Evolutionary conservation across 306 rosid genomes (phyloP), one percentile per base, ranked within the genome.

Genomic region (Amphicarpaea edgeworthii): DNA sequence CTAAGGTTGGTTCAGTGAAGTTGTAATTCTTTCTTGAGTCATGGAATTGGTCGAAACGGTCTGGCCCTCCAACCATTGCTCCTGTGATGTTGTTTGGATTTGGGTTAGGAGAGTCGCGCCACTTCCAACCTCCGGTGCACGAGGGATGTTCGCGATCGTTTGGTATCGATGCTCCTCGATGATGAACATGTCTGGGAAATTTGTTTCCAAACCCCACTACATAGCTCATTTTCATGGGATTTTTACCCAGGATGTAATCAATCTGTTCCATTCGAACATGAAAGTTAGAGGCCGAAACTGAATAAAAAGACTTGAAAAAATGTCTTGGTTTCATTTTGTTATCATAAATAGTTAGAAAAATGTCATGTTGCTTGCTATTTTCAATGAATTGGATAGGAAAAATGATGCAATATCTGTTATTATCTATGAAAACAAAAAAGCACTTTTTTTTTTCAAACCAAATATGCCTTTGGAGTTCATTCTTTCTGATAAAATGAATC

Each of bases 51-150:
- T 90, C 93, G 5, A 77, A 77, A 63, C 40, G 63, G 41, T 90
- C 81, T 0, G 96, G 96, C 7, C 96, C 96, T 54, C 92, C 93
- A 40, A 90, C 93, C 96, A 88, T 88, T 16, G 89, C 96, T 54
- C 96, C 96, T 2, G 54, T 70, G 3, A 88, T 86, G 76, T 6
- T 81, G 85, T 90, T 76, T 1, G 93, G 86, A 64, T 90, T 90
- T 4, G 63, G 61, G 7, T 66, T 78, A 0, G 40, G 14, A 4
- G 30, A 81, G 82, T 88, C 86, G 1, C 83, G 81, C 92, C 90
- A 90, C 61, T 81, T 72, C 85, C 83, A 85, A 1, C 96, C 89
- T 0, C 51, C 89, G 1, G 49, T 72, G 84, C 96, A 90, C 5
- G 90, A 84, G 77, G 83, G 75, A 63, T 57, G 32, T 11, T 62